Base-by-base conservation (phyloP, 441 rosid genomes). In the Erysimum pusillum region DNA sequence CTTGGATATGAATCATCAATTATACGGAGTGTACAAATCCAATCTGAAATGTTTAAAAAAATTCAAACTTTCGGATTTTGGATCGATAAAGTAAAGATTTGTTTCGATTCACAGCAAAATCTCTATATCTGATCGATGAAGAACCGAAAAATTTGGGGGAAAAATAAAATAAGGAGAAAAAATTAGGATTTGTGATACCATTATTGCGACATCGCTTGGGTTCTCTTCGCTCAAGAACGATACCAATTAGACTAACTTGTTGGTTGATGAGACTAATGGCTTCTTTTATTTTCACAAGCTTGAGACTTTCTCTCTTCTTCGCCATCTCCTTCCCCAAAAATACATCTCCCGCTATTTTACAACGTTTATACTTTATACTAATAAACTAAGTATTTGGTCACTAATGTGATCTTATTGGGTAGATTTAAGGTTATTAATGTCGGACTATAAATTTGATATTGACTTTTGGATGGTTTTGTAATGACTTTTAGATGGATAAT, bases 241-340 rank as follows among this genome's bases (percentile, higher is more conserved):
- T 9, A 45, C 83, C 83, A 12, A 67, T 31, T 0, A 80, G 61
- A 62, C 44, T 71, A 6, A 66, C 77, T 2, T 71, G 44, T 65
- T 71, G 77, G 70, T 76, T 32, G 25, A 76, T 32, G 34, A 67
- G 77, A 48, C 38, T 17, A 59, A 54, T 60, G 34, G 83, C 75
- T 42, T 80, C 71, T n/a, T 65, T 73, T 8, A 79, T 32, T 63
- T 73, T 79, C 39, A 79, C 25, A 34, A 67, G 69, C 70, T 51
- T 62, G 25, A 5, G 11, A 63, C 58, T 52, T 6, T 78, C 74
- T 25, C 25, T 61, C 32, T 48, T 73, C 64, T 45, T 67, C 60
- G 12, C 65, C 80, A 76, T 68, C 38, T 49, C 8, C 42, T 18
- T 36, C 36, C 14, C 54, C 20, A 4, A 18, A 9, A 62, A 4